phyloP scores from a whole-genome alignment of 257 asterid genomes.

The Solanum tarapatanum region DNA sequence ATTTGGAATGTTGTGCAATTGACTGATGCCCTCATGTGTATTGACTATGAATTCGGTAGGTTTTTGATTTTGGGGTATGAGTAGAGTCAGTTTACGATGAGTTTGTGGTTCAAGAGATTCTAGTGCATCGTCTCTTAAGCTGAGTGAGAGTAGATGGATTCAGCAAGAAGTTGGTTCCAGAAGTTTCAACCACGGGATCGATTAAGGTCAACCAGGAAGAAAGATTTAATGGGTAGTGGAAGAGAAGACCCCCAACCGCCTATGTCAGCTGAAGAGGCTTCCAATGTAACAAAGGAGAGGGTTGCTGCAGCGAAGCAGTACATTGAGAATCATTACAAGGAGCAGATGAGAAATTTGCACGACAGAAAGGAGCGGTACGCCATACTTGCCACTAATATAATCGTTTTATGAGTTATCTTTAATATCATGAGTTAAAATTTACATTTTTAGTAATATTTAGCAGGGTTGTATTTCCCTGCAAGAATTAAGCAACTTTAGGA shows the following conservation, averaged over 20 bases:
- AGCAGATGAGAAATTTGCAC: constrained; percentile 81
- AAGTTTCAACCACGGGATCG: constrained; percentile 74
- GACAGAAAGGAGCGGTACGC: constrained; percentile 89
- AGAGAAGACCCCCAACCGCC: constrained; percentile 45
- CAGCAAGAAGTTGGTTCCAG: constrained; percentile 86
- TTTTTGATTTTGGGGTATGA: constrained; percentile 16
- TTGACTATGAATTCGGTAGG: constrained; percentile 7
- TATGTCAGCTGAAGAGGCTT: constrained; percentile 70
- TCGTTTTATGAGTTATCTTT: not conserved
- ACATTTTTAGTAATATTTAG: not conserved
- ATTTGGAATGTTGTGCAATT: not conserved
- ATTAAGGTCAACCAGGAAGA: constrained; percentile 49
- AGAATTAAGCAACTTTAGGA: not conserved
- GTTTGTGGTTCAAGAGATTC: constrained; percentile 9
- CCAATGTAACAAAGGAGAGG: constrained; percentile 79
- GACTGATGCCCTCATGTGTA: not conserved
- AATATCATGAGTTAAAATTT: not conserved
- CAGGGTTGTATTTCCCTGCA: not conserved
- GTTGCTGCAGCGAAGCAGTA: constrained; percentile 97
- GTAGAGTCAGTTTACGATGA: constrained; percentile 25
- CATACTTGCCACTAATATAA: not conserved
- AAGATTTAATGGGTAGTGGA: constrained; percentile 57
- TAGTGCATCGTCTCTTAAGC: constrained; percentile 18
- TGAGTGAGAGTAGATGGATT: constrained; percentile 52
- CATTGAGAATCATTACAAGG: constrained; percentile 97